These are phyloP conservation scores for Fomitiporia mediterranea DNA, from an alignment of 1,284 basidiomycete species.

Conservation along the genomic window DNA sequence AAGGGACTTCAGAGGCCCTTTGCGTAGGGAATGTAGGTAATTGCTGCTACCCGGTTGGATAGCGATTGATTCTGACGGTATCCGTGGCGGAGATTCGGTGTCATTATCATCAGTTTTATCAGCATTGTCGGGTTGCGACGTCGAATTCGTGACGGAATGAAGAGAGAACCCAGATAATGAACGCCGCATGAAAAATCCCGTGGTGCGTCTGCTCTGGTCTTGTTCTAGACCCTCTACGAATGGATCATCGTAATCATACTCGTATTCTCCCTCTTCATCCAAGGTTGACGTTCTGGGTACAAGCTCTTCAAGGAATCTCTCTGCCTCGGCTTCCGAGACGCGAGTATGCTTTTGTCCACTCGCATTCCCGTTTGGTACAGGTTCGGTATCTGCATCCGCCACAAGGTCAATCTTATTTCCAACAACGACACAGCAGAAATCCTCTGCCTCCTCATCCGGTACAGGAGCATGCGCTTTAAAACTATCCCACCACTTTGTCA, in stretches of 20 bases:
- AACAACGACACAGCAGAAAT: conserved; percentile 71
- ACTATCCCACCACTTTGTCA: conserved; percentile 74
- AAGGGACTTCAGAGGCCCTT: conserved; percentile 32
- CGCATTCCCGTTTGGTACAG: conserved; percentile 6
- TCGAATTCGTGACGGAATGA: background rate
- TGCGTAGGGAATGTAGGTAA: background rate
- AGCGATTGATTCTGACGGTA: conserved; percentile 12
- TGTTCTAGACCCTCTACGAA: background rate
- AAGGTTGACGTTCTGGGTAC: conserved; percentile 34
- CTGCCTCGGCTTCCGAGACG: conserved; percentile 36
- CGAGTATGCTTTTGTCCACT: conserved; percentile 19
- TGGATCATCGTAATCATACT: background rate
- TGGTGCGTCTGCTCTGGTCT: background rate
- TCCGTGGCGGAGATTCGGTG: background rate
- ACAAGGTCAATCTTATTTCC: conserved; percentile 74
- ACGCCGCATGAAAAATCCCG: conserved; percentile 7
- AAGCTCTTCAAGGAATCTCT: conserved; percentile 50
- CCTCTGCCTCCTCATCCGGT: conserved; percentile 52
- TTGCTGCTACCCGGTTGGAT: conserved; percentile 12
- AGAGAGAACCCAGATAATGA: conserved; percentile 13
- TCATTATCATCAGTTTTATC: background rate
- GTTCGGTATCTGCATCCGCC: conserved; percentile 19
- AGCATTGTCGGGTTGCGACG: background rate
- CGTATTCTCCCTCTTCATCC: background rate
- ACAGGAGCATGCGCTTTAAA: conserved; percentile 65